Evolutionary conservation across 805 yeast species (phyloP).

Genomic region (Ogataea angusta): DNA sequence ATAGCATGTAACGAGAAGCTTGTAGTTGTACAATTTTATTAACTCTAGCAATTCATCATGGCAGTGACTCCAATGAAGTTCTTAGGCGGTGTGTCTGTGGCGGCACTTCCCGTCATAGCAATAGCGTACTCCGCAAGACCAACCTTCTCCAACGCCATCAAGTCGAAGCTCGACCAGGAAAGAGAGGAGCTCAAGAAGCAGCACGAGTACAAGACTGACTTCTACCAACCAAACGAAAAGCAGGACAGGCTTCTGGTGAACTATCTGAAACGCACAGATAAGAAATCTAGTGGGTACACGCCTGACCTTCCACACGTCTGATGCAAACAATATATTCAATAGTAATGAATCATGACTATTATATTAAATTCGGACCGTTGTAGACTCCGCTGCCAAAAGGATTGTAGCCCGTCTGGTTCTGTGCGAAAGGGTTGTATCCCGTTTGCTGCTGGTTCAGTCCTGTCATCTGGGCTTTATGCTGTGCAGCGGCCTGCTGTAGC

Average conservation of each 20-base stretch:
- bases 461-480: constrained; percentile 3
- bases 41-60: constrained; percentile 14
- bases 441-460: constrained; percentile 6
- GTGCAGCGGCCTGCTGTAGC: constrained; percentile 23
- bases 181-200: constrained; percentile 26
- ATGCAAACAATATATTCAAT: neutral
- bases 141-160: constrained; percentile 35
- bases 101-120: constrained; percentile 28
- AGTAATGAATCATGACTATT: neutral
- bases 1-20: neutral
- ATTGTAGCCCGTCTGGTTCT: constrained; percentile 12
- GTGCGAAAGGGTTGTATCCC: constrained; percentile 12
- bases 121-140: constrained; percentile 31
- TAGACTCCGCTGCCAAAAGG: constrained; percentile 21
- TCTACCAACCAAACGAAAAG: constrained; percentile 19
- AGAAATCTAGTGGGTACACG: constrained; percentile 29
- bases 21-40: neutral
- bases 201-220: constrained; percentile 29
- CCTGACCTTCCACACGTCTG: constrained; percentile 6
- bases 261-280: constrained; percentile 28
- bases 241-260: constrained; percentile 27
- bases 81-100: constrained; percentile 28
- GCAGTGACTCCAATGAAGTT: constrained; percentile 30
- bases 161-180: constrained; percentile 33
- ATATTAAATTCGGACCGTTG: constrained; percentile 31